Conservation (phyloP, 805 yeast genomes). For the Ogataea pignaliae region DNA sequence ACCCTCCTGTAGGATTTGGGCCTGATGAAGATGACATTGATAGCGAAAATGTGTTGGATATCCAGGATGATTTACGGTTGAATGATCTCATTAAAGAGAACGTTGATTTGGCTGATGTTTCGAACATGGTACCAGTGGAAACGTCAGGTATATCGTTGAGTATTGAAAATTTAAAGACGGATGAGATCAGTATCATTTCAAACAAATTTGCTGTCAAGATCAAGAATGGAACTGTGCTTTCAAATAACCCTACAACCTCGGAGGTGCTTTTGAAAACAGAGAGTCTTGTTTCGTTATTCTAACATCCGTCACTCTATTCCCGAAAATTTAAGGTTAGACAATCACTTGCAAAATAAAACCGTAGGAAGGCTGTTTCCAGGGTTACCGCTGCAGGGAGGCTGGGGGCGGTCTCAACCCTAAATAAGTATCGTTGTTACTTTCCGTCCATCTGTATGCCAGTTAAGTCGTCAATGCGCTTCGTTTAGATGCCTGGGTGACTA, state of each 20-base stretch:
- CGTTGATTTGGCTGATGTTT: background rate
- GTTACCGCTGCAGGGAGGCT: no score
- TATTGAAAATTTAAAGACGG: slow-evolving; percentile 9
- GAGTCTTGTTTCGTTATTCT: slow-evolving; percentile 5
- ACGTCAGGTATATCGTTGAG: slow-evolving; percentile 2
- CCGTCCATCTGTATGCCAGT: no score
- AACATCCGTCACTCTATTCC: no score
- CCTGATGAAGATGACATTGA: slow-evolving; percentile 2
- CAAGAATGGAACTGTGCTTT: slow-evolving; percentile 10
- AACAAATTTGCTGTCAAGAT: slow-evolving; percentile 7
- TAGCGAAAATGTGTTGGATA: slow-evolving; percentile 8
- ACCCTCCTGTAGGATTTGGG: background rate
- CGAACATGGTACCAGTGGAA: background rate
- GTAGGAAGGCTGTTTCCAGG: no score
- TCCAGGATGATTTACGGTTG: slow-evolving; percentile 16
- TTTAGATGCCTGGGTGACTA: no score
- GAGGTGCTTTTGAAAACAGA: slow-evolving; percentile 15
- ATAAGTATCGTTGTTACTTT: no score
- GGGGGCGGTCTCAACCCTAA: no score
- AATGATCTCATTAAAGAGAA: slow-evolving; percentile 20
- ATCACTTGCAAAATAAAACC: no score
- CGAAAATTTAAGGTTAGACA: no score
- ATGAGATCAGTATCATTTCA: slow-evolving; percentile 9
- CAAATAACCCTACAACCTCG: slow-evolving; percentile 6
- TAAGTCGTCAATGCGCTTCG: no score